Evolutionary conservation across 2,329 filamentous ascomycete genomes (phyloP).

Genomic region (Westerdykella sp.): DNA sequence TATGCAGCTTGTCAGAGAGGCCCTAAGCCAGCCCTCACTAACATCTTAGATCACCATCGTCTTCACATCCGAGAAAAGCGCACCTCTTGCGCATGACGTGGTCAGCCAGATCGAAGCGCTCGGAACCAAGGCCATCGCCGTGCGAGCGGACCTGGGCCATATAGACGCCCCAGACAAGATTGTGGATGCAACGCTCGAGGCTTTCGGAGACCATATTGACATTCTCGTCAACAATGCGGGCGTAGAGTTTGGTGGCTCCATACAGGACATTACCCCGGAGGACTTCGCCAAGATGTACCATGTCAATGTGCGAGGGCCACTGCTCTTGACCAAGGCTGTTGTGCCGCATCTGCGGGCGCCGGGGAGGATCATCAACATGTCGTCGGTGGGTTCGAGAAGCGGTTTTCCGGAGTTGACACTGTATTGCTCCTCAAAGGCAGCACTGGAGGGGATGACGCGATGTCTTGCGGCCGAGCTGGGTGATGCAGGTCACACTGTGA

Average conservation of each 20-base stretch:
- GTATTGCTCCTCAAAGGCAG: constrained; percentile 55
- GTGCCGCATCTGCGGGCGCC: constrained; percentile 46
- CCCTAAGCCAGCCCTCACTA: constrained; percentile 3
- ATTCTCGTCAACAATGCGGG: constrained; percentile 43
- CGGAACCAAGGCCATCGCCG: constrained; percentile 29
- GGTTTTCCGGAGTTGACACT: constrained; percentile 45
- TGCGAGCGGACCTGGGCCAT: constrained; percentile 39
- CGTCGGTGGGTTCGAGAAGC: constrained; percentile 47
- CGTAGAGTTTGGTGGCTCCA: constrained; percentile 20
- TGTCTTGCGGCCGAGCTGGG: constrained; percentile 56
- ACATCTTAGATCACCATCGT: constrained; percentile 36
- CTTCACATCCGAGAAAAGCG: constrained; percentile 39
- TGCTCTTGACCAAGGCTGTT: constrained; percentile 51
- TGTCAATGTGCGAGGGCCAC: constrained; percentile 51
- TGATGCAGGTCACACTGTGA: constrained; percentile 53
- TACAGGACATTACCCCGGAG: constrained; percentile 36
- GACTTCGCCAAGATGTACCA: constrained; percentile 52
- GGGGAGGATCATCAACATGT: constrained; percentile 55
- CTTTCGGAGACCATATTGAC: constrained; percentile 39
- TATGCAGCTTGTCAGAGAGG: constrained; percentile 6
- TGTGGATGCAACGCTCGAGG: constrained; percentile 30
- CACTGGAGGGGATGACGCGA: constrained; percentile 55
- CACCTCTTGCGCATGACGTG: constrained; percentile 26
- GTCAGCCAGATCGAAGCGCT: constrained; percentile 32
- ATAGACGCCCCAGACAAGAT: constrained; percentile 33